phyloP scores from a whole-genome alignment of 495 filamentous ascomycete genomes.

The Daldinia bambusicola region DNA sequence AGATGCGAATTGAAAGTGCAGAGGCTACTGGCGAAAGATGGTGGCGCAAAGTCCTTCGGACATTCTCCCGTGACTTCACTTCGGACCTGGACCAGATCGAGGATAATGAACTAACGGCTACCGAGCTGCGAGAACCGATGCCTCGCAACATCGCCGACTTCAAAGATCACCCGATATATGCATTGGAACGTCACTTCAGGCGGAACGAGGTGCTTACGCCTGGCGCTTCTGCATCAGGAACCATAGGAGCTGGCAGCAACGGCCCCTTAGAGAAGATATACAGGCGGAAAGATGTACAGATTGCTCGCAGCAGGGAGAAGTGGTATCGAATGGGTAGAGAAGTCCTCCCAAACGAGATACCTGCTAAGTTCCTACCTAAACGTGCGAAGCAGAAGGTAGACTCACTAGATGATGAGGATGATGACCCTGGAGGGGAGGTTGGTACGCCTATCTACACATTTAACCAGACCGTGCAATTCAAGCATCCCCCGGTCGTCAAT shows the following conservation, averaged over 20 bases:
- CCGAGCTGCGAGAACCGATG: slow-evolving; percentile 83
- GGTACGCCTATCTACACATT: slow-evolving; percentile 73
- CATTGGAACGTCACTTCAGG: slow-evolving; percentile 86
- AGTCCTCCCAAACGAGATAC: slow-evolving; percentile 76
- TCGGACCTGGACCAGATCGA: slow-evolving; percentile 85
- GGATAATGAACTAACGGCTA: slow-evolving; percentile 74
- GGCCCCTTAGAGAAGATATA: slow-evolving; percentile 71
- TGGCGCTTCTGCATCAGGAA: slow-evolving; percentile 77
- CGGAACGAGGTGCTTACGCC: slow-evolving; percentile 79
- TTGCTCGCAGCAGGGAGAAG: slow-evolving; percentile 77
- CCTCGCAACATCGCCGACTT: slow-evolving; percentile 90
- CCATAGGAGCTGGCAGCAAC: slow-evolving; percentile 73
- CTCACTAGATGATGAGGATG: slow-evolving; percentile 49
- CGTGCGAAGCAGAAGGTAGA: slow-evolving; percentile 44
- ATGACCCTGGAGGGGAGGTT: slow-evolving; percentile 54
- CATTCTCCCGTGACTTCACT: slow-evolving; percentile 65
- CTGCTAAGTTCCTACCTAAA: slow-evolving; percentile 73
- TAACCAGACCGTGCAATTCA: slow-evolving; percentile 80
- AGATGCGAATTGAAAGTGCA: slow-evolving; percentile 71
- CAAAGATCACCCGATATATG: slow-evolving; percentile 91
- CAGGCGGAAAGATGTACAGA: slow-evolving; percentile 79
- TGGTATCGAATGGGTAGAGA: slow-evolving; percentile 90
- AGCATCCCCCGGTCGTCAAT: slow-evolving; percentile 75
- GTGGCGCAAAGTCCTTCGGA: slow-evolving; percentile 71
- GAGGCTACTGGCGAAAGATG: slow-evolving; percentile 74